phyloP scores from a whole-genome alignment of 257 asterid species.

The Nyctanthes arbortristis region DNA sequence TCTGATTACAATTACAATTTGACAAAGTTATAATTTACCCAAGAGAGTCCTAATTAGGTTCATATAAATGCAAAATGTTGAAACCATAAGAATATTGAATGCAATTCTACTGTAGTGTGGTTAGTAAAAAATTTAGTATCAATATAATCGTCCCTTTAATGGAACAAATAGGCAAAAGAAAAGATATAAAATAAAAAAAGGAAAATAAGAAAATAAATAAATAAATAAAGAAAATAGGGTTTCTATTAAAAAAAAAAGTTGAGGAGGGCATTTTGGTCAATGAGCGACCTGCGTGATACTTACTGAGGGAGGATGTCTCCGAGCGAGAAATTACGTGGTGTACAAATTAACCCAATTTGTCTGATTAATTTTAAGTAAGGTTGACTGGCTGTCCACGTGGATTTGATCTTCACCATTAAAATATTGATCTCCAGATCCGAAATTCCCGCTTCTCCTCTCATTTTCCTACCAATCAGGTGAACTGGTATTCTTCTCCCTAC shows the following conservation, averaged over 20 bases:
- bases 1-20: too few relatives aligned
- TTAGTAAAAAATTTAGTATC: too few relatives aligned
- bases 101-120: constrained; percentile 13
- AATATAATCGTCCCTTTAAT: background rate
- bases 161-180: constrained; percentile 20
- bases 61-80: too few relatives aligned
- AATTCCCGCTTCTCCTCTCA: constrained; percentile 30
- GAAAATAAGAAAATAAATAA: background rate
- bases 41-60: too few relatives aligned
- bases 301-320: constrained; percentile 26
- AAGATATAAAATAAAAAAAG: background rate
- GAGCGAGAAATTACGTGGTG: constrained; percentile 30
- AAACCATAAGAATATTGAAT: too few relatives aligned
- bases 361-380: constrained; percentile 10
- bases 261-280: constrained; percentile 28
- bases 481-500: background rate
- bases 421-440: constrained; percentile 47
- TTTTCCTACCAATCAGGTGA: constrained; percentile 4
- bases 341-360: constrained; percentile 4
- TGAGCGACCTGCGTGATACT: background rate
- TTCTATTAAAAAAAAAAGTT: background rate
- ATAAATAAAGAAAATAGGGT: background rate
- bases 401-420: constrained; percentile 18
- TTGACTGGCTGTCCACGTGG: constrained; percentile 43
- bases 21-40: too few relatives aligned